Base-by-base conservation (phyloP, 345 rosid genomes). In the Murraya paniculata region DNA sequence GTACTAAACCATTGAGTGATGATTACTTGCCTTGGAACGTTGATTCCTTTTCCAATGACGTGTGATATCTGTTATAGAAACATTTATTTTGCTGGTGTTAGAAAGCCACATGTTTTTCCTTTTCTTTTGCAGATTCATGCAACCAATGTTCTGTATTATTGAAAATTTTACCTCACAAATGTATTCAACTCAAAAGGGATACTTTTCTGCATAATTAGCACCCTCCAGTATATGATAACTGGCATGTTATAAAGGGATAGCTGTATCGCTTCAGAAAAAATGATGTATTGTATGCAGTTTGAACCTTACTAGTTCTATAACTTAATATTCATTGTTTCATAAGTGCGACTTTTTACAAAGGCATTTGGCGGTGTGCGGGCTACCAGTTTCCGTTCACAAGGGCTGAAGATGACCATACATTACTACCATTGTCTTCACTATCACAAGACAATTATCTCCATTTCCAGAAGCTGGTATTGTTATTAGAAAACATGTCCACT, bases 1-100 rank as follows among this genome's bases (percentile, higher is more conserved):
- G 88, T 83, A 35, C 36, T 53, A 36, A 66, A 55, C 59, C 68
- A 18, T 31, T 64, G 13, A 31, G 6, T 62, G 66, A 28, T 28
- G 22, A 62, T 62, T 62, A 6, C 65, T 61, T 61, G 64, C 30
- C 31, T 24, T 60, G 14, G 30, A 25, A 25, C 6, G 2, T 27
- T n/a, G 64, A 4, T 59, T 62, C 31, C 38, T 64, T 31, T 62
- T 31, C 24, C 2, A 6, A 19, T 31, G 39, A 31, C 18, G 19
- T 64, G 31, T 18, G 30, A 27, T 28, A 28, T 22, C 35, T 62
- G 22, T 14, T 9, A 5, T 3, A 65, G 69, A 30, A 64, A 31
- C n/a, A 4, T 53, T 2, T 22, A 31, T 31, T 19, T 22, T 71
- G 7, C 58, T 27, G 57, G 30, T 70, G 60, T 28, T 50, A 28